A percentile compares a stretch with the other conserved stretches of the same genome.
These are phyloP conservation scores for Aspergillus candidus DNA, from an alignment of 2,329 filamentous ascomycete genomes.

Conservation along the genomic window DNA sequence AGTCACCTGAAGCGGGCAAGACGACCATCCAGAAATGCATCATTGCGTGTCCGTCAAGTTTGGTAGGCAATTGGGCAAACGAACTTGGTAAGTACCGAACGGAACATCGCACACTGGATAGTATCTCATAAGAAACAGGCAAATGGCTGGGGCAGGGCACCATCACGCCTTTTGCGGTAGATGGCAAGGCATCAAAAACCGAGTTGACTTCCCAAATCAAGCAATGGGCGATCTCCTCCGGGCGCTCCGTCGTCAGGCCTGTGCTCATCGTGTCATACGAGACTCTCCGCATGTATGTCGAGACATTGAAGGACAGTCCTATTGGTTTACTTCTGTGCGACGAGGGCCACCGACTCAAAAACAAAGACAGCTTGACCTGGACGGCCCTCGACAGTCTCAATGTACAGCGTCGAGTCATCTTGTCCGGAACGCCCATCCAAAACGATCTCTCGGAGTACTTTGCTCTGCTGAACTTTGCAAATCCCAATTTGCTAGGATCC, in stretches of 20 bases:
- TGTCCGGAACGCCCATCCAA: slow-evolving; percentile 95
- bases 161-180: slow-evolving; percentile 87
- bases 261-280: slow-evolving; percentile 98
- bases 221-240: slow-evolving; percentile 89
- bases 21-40: slow-evolving; percentile 92
- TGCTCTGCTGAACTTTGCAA: slow-evolving; percentile 90
- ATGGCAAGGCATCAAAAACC: slow-evolving; percentile 92
- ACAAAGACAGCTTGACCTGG: slow-evolving; percentile 93
- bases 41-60: slow-evolving; percentile 90
- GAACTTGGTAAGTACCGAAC: slow-evolving; percentile 53
- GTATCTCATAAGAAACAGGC: slow-evolving; percentile 31
- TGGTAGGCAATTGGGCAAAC: slow-evolving; percentile 97
- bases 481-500: slow-evolving; percentile 84
- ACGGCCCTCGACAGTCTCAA: slow-evolving; percentile 84
- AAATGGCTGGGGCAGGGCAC: slow-evolving; percentile 96
- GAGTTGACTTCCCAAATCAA: slow-evolving; percentile 83
- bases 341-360: slow-evolving; percentile 93
- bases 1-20: slow-evolving; percentile 92
- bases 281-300: slow-evolving; percentile 82
- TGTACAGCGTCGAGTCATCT: slow-evolving; percentile 83
- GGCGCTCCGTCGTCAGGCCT: slow-evolving; percentile 81
- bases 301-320: slow-evolving; percentile 79
- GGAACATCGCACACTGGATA: too few relatives aligned
- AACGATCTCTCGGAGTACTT: slow-evolving; percentile 99
- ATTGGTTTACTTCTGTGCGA: slow-evolving; percentile 94